Percentiles rank a stretch among this genome's conserved stretches.
Conservation (phyloP, 2,329 filamentous ascomycete genomes). For the Microcyclospora tardicrescens region DNA sequence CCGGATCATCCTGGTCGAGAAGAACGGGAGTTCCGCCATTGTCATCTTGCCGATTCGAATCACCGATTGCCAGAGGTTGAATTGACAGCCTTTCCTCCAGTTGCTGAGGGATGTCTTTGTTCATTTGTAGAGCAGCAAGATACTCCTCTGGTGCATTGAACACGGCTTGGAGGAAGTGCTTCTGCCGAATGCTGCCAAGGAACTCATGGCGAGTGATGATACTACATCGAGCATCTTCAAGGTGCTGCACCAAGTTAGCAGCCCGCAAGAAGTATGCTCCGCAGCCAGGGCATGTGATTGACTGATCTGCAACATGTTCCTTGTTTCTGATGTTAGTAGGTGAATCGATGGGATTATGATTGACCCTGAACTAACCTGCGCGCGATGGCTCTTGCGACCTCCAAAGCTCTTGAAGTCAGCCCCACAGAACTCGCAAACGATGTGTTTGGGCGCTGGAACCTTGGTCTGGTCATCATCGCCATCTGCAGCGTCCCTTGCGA, state of each 20-base stretch:
- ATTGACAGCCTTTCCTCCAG: slow-evolving; percentile 1
- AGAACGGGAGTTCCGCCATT: slow-evolving; percentile 7
- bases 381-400: slow-evolving; percentile 41
- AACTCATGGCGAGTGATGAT: slow-evolving; percentile 33
- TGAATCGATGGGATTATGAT: not conserved
- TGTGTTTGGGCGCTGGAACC: slow-evolving; percentile 25
- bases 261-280: slow-evolving; percentile 34
- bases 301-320: slow-evolving; percentile 38
- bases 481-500: slow-evolving; percentile 4
- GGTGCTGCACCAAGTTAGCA: slow-evolving; percentile 38
- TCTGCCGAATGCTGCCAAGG: slow-evolving; percentile 37
- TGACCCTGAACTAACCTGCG: slow-evolving; percentile 27
- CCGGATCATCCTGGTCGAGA: slow-evolving; percentile 9
- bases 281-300: slow-evolving; percentile 43
- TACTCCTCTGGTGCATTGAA: slow-evolving; percentile 12
- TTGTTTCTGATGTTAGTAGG: slow-evolving; percentile 13
- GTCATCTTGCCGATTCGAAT: slow-evolving; percentile 2
- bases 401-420: slow-evolving; percentile 41
- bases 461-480: slow-evolving; percentile 2
- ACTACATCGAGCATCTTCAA: slow-evolving; percentile 40
- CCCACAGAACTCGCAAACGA: slow-evolving; percentile 45
- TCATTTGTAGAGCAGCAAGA: not conserved
- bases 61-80: not conserved
- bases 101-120: not conserved
- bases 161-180: slow-evolving; percentile 26